Conservation (phyloP, 441 rosid genomes). For the Gossypium gossypioides region DNA sequence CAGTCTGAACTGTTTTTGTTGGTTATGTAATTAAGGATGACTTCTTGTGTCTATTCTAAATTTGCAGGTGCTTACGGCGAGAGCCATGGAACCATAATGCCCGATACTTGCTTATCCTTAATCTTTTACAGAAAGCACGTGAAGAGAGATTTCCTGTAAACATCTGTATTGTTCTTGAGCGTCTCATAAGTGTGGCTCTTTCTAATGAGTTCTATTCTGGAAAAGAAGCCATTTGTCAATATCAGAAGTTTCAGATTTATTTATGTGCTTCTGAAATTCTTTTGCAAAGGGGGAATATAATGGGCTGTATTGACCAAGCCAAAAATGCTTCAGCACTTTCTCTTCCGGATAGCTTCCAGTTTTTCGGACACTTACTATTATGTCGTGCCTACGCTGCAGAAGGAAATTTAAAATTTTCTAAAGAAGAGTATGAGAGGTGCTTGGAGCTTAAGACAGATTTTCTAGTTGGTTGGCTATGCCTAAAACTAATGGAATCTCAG, state of each 20-base stretch:
- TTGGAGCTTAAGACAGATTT: conserved; percentile 68
- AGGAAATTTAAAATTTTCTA: conserved; percentile 34
- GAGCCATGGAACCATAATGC: conserved; percentile 73
- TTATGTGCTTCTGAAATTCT: conserved; percentile 76
- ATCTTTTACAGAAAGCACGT: conserved; percentile 73
- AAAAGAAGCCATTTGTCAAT: conserved; percentile 29
- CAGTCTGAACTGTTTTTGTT: background rate
- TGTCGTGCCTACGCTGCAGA: conserved; percentile 71
- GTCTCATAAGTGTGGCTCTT: conserved; percentile 48
- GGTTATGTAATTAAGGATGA: conserved; percentile 4
- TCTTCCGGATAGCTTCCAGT: conserved; percentile 52
- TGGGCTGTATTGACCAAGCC: conserved; percentile 40
- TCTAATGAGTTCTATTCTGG: conserved; percentile 38
- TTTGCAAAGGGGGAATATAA: conserved; percentile 50
- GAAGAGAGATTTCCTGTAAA: conserved; percentile 75
- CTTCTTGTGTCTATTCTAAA: conserved; percentile 18
- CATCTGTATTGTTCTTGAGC: conserved; percentile 40
- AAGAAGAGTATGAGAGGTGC: conserved; percentile 55
- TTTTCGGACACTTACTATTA: conserved; percentile 63
- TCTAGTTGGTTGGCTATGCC: conserved; percentile 68
- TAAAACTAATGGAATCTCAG: conserved; percentile 62
- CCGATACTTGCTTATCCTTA: conserved; percentile 66
- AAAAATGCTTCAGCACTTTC: conserved; percentile 47
- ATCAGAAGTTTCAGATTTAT: conserved; percentile 74
- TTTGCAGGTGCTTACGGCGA: conserved; percentile 54